These are phyloP conservation scores for Monosporozyma unispora DNA, from an alignment of 805 yeast genomes.

Conservation along the genomic window DNA sequence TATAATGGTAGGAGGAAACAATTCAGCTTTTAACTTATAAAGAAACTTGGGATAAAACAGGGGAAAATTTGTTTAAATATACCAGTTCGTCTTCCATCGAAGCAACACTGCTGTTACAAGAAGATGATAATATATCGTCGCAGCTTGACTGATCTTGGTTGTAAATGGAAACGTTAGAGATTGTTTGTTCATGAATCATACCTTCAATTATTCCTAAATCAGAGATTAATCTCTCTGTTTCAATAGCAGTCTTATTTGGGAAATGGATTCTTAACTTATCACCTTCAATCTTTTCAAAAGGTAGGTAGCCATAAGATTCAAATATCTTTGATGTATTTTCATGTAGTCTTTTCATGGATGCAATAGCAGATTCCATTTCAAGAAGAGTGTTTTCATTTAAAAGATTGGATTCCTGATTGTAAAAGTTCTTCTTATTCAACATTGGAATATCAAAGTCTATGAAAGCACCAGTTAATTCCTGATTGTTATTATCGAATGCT, in stretches of 20 bases:
- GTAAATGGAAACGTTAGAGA: neutral
- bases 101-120: neutral
- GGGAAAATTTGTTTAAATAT: slow-evolving; percentile 9
- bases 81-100: neutral
- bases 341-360: neutral
- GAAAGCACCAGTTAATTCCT: slow-evolving; percentile 34
- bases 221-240: slow-evolving; percentile 45
- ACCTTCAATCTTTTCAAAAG: slow-evolving; percentile 39
- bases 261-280: slow-evolving; percentile 46
- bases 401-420: slow-evolving; percentile 4
- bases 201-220: slow-evolving; percentile 58
- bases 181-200: slow-evolving; percentile 29
- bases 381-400: neutral
- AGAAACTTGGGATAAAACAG: slow-evolving; percentile 11
- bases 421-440: neutral
- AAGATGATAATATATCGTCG: neutral
- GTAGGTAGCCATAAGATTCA: slow-evolving; percentile 55
- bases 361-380: slow-evolving; percentile 7
- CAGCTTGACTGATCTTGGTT: slow-evolving; percentile 16
- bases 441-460: slow-evolving; percentile 49
- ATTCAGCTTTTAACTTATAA: neutral
- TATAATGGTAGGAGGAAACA: no score
- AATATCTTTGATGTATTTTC: slow-evolving; percentile 33
- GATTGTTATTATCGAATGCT: neutral
- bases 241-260: slow-evolving; percentile 56